Evolutionary conservation across 164 flowering plant genomes (phyloP), one percentile per base, ranked within the genome.

Genomic region (Amborella trichopoda): DNA sequence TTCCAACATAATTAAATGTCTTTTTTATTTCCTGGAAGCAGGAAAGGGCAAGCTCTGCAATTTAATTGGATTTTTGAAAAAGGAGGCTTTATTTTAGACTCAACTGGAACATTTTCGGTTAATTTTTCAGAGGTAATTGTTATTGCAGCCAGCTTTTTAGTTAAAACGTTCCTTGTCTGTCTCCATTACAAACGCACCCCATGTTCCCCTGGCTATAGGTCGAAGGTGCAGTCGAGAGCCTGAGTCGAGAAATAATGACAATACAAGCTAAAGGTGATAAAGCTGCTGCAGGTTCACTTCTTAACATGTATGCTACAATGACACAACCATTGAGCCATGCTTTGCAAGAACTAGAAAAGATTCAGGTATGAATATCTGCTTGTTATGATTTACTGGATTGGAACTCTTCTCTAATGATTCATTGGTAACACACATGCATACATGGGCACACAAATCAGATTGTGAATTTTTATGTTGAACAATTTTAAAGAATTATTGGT

Each of bases 11-110:
- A 55, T 26, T 22, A 39, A 33, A 50, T 19, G 16, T 33, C 16
- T 30, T 30, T 41, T 3, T 42, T 1, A 46, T 44, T 52, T 23
- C 37, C 40, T 47, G 28, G 53, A 48, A 47, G 16, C 78, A 90
- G 97, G n/a, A 90, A 90, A 72, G 97, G 97, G 27, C 94, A 83
- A 63, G 97, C 97, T 11, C 54, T 90, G 66, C 95, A 90, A 66
- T 90, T 90, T 40, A 90, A 90, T 61, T 90, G 93, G 85, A 65
- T 85, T 48, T 79, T 74, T 46, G 89, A 85, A 65, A 83, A 81
- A 62, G 94, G 77, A 50, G 95, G 91, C 44, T 77, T 90, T 55
- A 33, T 73, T 49, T 50, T 74, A 59, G 79, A 79, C 48, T 52
- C 58, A 4, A 78, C 83, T 64, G 80, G 71, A 36, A 85, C 70